Evolutionary conservation across 2,329 filamentous ascomycete species (phyloP).

Genomic region (Xylariaceae sp.): DNA sequence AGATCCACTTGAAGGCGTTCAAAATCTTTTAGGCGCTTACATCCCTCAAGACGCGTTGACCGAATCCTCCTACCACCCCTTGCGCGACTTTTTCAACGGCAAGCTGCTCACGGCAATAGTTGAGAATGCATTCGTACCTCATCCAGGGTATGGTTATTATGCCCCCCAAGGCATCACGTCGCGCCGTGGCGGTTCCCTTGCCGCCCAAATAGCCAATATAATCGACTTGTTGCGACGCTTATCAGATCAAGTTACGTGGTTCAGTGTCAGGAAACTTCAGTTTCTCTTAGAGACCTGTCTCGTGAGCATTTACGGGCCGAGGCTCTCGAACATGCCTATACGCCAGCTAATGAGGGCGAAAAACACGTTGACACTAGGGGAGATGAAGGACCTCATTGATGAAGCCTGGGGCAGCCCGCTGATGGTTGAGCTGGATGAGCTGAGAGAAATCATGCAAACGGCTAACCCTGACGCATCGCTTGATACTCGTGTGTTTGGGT

Average conservation of each 20-base stretch:
- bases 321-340: slow-evolving; percentile 15
- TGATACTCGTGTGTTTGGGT: neutral
- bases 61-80: slow-evolving; percentile 38
- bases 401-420: slow-evolving; percentile 34
- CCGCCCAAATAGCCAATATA: slow-evolving; percentile 30
- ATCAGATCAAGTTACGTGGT: slow-evolving; percentile 28
- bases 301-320: slow-evolving; percentile 32
- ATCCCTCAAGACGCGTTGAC: slow-evolving; percentile 39
- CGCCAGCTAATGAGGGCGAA: slow-evolving; percentile 20
- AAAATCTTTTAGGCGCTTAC: slow-evolving; percentile 32
- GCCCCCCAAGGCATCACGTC: slow-evolving; percentile 1
- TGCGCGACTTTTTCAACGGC: slow-evolving; percentile 41
- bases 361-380: slow-evolving; percentile 29
- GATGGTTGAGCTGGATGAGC: slow-evolving; percentile 28
- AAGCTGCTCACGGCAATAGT: slow-evolving; percentile 38
- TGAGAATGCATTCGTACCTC: slow-evolving; percentile 42
- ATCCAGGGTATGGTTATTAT: slow-evolving; percentile 21
- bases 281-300: slow-evolving; percentile 30
- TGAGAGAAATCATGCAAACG: slow-evolving; percentile 26
- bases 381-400: slow-evolving; percentile 35
- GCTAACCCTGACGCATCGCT: slow-evolving; percentile 11
- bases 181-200: slow-evolving; percentile 11
- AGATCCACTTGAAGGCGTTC: slow-evolving; percentile 30
- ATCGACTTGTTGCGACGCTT: slow-evolving; percentile 34
- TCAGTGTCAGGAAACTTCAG: slow-evolving; percentile 23